Base-by-base conservation (phyloP, 129 eudicot genomes). In the Artemisia argyi region DNA sequence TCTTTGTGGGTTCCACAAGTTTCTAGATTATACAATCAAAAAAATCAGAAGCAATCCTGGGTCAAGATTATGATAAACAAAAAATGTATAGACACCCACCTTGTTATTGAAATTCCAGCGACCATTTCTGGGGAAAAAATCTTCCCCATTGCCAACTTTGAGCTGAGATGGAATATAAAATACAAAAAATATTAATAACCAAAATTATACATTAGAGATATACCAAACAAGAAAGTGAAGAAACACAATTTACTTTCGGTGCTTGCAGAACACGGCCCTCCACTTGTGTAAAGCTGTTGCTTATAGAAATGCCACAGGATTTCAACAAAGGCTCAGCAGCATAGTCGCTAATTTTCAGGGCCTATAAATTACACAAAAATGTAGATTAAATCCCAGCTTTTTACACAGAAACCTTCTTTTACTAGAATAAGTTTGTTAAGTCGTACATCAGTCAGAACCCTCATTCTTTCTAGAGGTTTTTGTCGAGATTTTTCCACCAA, bases 401-500 rank as follows among this genome's bases (percentile, higher is more conserved):
- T 0, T 32, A 10, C 17, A 5, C 18, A 47, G 15, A 72, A 22
- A 26, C 30, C 35, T 44, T 30, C 30, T 26, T 60, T 26, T 44
- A 47, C 59, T 60, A 6, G 20, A 50, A 63, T 50, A 30, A 39
- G 46, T 17, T 46, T 54, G 28, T 53, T 15, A 60, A 74, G 66
- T 53, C 82, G 17, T 75, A 89, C 98, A 81, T 85, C 82, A 26
- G 71, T 75, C 72, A 94, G 60, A 53, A 77, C 81, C 49, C 76
- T 82, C 96, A 90, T 94, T 71, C 93, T 88, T 56, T 90, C 98
- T 65, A 74, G 96, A 0, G 98, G 98, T 39, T 90, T 94, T 62
- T 94, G 97, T 12, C 97, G 83, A 1, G 98, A 94, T 49, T 90
- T 94, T 70, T 94, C 98, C 64, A 90, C 97, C 64, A 94, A 52